Percentiles rank a stretch among this genome's conserved stretches.
These are phyloP conservation scores for Nymphaea colorata DNA, from an alignment of 164 flowering plant genomes.

Conservation along the genomic window DNA sequence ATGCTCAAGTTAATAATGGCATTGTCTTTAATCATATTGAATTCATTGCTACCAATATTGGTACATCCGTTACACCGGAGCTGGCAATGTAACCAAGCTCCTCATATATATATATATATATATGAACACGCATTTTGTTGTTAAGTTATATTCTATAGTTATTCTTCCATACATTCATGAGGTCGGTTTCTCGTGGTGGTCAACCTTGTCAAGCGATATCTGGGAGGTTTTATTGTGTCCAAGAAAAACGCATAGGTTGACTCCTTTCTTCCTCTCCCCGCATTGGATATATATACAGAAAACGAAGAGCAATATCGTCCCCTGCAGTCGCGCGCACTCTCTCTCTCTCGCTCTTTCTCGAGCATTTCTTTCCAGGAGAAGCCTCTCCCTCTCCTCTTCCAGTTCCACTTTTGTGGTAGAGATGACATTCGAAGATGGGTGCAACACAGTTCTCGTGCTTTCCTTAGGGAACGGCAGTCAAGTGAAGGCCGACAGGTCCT, in stretches of 20 bases:
- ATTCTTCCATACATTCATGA: background rate
- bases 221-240: conserved; percentile 1
- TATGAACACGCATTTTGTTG: too few relatives aligned
- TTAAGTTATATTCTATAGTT: background rate
- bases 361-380: conserved; percentile 3
- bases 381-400: background rate
- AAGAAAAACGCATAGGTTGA: background rate
- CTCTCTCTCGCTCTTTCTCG: conserved; percentile 28
- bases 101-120: too few relatives aligned
- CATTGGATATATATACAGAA: background rate
- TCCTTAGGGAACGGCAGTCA: conserved; percentile 23
- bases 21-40: too few relatives aligned
- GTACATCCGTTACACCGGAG: too few relatives aligned
- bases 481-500: background rate
- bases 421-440: conserved; percentile 14
- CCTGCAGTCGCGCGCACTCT: conserved; percentile 18
- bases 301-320: background rate
- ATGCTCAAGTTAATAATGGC: too few relatives aligned
- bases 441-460: conserved; percentile 44
- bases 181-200: conserved; percentile 16
- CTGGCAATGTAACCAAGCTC: too few relatives aligned
- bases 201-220: conserved; percentile 30
- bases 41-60: too few relatives aligned
- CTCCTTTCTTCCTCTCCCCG: background rate
- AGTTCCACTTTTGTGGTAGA: background rate